Evolutionary conservation across 495 filamentous ascomycete species (phyloP), one percentile per base, ranked within the genome.

Genomic region (Penicillium robsamsonii): DNA sequence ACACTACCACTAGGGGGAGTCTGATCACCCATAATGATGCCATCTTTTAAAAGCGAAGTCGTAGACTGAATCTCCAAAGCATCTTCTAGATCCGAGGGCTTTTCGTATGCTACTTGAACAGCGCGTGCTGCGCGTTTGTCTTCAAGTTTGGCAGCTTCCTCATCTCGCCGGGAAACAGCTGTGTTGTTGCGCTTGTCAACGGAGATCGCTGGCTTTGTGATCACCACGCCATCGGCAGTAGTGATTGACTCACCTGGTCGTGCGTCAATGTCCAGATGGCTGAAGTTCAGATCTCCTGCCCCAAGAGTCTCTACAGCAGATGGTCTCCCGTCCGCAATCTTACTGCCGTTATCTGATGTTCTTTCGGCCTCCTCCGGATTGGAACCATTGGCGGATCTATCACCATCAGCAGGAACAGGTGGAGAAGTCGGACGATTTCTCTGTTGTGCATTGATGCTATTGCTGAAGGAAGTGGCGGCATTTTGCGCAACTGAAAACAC

Each of bases 401-500:
- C 72, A 33, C 65, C 60, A 7, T 73, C 72, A 13, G 40, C 51
- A 8, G 67, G 38, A 10, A 53, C 56, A 9, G 62, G 45, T 35
- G 67, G 65, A 15, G 72, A 70, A 20, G 57, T 57, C 25, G 57
- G 72, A 31, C 78, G 70, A 41, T 64, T 71, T 51, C 66, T 74
- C 22, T 74, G 59, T 29, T 72, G 78, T 2, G 70, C 81, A 58
- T 90, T 91, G 27, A 97, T 89, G 46, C 81, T 92, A 64, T 83
- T 96, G 60, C 82, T 92, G 5, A 99, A 64, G 2, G 84, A 86
- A 60, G 83, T 91, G n/a, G 94, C 93, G 38, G 95, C 93, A 73
- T 89, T 97, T 66, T 97, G 94, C 15, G 93, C 92, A 29, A 86
- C 93, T 30, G 91, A 91, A 62, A 98, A 90, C 66, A 97, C 87